Evolutionary conservation across 164 flowering plant species (phyloP), one percentile per base, ranked within the genome.

Genomic region (Echeveria elegans): DNA sequence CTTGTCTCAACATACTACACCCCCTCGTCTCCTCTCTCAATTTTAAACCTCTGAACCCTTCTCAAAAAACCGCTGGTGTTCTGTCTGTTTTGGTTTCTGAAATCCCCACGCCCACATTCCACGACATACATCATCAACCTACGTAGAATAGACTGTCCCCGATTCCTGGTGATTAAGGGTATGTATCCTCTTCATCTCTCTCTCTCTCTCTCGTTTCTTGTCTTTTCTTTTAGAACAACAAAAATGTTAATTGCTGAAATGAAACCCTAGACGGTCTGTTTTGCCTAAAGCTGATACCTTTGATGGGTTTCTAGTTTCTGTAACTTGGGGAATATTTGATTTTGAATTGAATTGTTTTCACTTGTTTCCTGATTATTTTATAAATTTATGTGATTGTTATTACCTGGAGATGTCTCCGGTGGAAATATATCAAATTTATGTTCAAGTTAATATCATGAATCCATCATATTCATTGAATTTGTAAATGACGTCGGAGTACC

Each of bases 81-180:
- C 3, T 53, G 31, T 53, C 24, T 53, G 24, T 53, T 53, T n/a
- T n/a, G 31, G 60, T 18, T 14, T 24, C 60, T 10, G 31, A 18
- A 26, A 24, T 18, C 14, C 60, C 24, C 60, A 26, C 4, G n/a
- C n/a, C n/a, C 31, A 53, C 31, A 53, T 53, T 53, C 31, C 11
- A 50, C 10, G 26, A 50, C 28, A n/a, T n/a, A n/a, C n/a, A 26
- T 10, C 60, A 28, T 53, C 8, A 28, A 53, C 60, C 0, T 28
- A 10, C 18, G n/a, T n/a, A n/a, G n/a, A n/a, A n/a, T n/a, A n/a
- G n/a, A 9, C 60, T 9, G 45, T 40, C 31, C n/a, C 31, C 16
- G 60, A 11, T 53, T 53, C 60, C 60, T 10, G 24, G 59, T 52
- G 59, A 23, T n/a, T 52, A 52, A 21, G 59, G 60, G 60, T 53